Conservation (phyloP, 257 asterid species). For the Pogostemon cablin region DNA sequence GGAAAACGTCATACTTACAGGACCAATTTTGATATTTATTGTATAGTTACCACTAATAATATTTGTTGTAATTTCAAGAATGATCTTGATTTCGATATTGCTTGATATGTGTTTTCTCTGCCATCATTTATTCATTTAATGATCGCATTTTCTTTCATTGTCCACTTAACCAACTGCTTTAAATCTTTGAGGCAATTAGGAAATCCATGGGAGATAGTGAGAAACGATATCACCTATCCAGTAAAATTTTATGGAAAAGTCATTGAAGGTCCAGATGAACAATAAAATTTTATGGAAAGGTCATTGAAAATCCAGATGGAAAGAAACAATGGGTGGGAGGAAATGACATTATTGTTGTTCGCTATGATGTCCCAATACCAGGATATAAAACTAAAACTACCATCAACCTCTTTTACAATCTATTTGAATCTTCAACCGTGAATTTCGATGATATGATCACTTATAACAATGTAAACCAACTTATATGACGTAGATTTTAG, state of each 20-base stretch:
- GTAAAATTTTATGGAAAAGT: constrained; percentile 68
- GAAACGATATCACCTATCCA: constrained; percentile 61
- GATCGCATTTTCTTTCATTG: too few species aligned
- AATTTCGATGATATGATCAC: too few species aligned
- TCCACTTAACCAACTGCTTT: constrained; percentile 17
- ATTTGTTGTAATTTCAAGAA: too few species aligned
- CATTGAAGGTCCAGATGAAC: constrained; percentile 39
- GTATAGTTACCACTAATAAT: too few species aligned
- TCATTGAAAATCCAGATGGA: constrained; percentile 31
- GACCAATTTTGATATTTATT: too few species aligned
- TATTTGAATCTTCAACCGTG: too few species aligned
- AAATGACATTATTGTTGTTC: constrained; percentile 57
- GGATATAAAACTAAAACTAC: constrained; percentile 70
- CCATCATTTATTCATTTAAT: neutral
- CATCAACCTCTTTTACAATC: constrained; percentile 39
- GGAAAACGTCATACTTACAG: too few species aligned
- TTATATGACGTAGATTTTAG: too few species aligned
- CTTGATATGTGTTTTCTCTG: constrained; percentile 46
- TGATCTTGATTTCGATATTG: constrained; percentile 10
- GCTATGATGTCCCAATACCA: constrained; percentile 75
- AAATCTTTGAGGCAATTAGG: constrained; percentile 50
- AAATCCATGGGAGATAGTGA: constrained; percentile 68
- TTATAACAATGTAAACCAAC: too few species aligned
- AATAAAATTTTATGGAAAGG: too few species aligned
- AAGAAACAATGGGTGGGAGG: constrained; percentile 67